Conservation (phyloP, 2,329 filamentous ascomycete genomes). For the Beauveria australis region DNA sequence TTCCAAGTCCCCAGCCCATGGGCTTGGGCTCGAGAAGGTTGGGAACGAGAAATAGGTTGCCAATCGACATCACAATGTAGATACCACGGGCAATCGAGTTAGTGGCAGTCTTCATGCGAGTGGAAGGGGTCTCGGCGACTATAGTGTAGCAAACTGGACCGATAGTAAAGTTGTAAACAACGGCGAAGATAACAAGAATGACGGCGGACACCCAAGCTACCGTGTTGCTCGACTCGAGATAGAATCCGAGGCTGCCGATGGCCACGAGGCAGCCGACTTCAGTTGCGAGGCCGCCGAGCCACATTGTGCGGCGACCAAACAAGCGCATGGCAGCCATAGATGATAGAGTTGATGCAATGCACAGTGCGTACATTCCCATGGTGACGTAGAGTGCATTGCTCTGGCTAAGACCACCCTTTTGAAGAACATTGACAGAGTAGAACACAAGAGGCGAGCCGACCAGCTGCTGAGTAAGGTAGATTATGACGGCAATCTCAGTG, state of each 20-base stretch:
- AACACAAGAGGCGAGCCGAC: slow-evolving; percentile 44
- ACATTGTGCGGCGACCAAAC: slow-evolving; percentile 35
- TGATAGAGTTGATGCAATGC: slow-evolving; percentile 33
- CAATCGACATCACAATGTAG: slow-evolving; percentile 14
- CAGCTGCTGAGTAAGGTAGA: slow-evolving; percentile 45
- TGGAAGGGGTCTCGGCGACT: slow-evolving; percentile 32
- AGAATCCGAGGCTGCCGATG: slow-evolving; percentile 24
- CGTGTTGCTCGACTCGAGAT: slow-evolving; percentile 14
- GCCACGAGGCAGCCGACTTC: slow-evolving; percentile 29
- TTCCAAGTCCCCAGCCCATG: slow-evolving; percentile 15
- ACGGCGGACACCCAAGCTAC: slow-evolving; percentile 27
- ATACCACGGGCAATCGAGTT: slow-evolving; percentile 15
- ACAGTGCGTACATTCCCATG: slow-evolving; percentile 31
- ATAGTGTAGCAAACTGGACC: slow-evolving; percentile 30
- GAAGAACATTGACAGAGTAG: slow-evolving; percentile 43
- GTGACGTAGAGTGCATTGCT: slow-evolving; percentile 36
- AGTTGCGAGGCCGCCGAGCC: slow-evolving; percentile 29
- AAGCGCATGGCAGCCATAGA: slow-evolving; percentile 34
- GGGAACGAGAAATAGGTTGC: slow-evolving; percentile 16
- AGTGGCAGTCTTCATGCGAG: slow-evolving; percentile 17
- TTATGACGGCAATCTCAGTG: slow-evolving; percentile 35
- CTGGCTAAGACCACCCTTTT: slow-evolving; percentile 37
- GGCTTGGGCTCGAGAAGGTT: slow-evolving; percentile 16
- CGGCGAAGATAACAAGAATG: slow-evolving; percentile 30
- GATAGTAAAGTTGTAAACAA: slow-evolving; percentile 35